Evolutionary conservation across 176 grass and related monocot genomes (phyloP).

Genomic region (Oryza australiensis): DNA sequence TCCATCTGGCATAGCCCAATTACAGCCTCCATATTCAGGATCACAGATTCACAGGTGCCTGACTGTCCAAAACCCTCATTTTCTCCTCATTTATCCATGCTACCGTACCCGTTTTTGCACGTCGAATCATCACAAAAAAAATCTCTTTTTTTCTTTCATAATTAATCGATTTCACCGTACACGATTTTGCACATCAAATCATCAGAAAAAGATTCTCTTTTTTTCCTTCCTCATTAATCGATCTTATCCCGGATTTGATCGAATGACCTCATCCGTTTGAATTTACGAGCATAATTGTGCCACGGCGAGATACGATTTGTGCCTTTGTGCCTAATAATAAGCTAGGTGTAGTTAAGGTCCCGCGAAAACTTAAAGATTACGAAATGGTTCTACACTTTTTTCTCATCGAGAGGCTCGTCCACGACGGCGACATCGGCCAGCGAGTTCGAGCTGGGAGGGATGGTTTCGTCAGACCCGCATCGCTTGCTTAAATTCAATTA

Average conservation of each 20-base stretch:
- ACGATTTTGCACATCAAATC: no score
- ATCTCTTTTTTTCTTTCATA: background rate
- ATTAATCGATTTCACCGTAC: background rate
- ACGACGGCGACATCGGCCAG: background rate
- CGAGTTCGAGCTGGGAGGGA: background rate
- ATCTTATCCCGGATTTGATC: background rate
- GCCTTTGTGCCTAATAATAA: background rate
- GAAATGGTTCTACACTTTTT: background rate
- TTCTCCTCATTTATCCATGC: background rate
- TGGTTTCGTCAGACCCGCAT: background rate
- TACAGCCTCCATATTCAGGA: background rate
- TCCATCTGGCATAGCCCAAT: background rate
- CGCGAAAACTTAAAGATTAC: constrained; percentile 7
- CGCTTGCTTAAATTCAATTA: background rate
- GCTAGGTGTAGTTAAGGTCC: background rate
- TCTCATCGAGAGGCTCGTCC: background rate
- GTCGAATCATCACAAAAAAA: background rate
- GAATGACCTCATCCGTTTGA: background rate
- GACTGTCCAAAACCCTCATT: background rate
- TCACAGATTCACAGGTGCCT: background rate
- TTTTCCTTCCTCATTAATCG: background rate
- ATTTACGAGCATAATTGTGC: background rate
- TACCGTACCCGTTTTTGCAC: background rate
- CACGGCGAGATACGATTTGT: background rate
- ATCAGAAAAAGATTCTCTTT: no score